Percentiles rank a stretch among this genome's conserved stretches.
Evolutionary conservation across 2,329 filamentous ascomycete genomes (phyloP).

Genomic region (Sporothrix phasma): DNA sequence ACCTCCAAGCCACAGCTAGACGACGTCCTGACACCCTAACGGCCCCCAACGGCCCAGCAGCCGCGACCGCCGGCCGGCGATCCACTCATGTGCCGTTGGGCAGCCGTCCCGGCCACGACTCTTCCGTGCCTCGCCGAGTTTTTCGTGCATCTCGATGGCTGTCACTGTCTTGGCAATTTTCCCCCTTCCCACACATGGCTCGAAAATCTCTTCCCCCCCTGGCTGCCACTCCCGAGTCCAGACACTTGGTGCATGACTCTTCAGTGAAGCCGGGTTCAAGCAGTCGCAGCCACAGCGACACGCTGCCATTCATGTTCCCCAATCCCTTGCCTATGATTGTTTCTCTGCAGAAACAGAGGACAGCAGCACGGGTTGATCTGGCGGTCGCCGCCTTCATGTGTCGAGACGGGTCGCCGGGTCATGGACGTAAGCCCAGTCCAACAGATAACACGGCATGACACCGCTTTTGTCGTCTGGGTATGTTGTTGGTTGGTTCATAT

Average conservation of each 20-base stretch:
- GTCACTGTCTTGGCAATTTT: too few relatives aligned
- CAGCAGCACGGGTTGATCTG: not conserved
- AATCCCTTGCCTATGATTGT: too few relatives aligned
- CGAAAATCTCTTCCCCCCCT: not conserved
- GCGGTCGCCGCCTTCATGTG: not conserved
- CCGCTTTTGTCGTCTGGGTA: not conserved
- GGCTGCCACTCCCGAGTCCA: too few relatives aligned
- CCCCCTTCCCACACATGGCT: not conserved
- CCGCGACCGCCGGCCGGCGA: constrained; percentile 9
- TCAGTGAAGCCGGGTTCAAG: not conserved
- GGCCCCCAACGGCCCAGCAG: constrained; percentile 6
- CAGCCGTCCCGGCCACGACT: constrained; percentile 11
- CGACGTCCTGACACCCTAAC: constrained; percentile 8
- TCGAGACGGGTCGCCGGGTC: not conserved
- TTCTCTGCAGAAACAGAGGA: not conserved
- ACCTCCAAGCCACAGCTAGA: not conserved
- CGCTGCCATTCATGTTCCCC: not conserved
- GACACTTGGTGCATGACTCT: too few relatives aligned
- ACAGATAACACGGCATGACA: constrained; percentile 3
- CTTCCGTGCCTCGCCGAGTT: constrained; percentile 12
- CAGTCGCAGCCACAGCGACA: not conserved
- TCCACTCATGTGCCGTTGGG: constrained; percentile 1
- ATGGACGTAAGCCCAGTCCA: not conserved
- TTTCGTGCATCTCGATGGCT: not conserved
- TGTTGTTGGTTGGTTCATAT: not conserved